These are phyloP conservation scores for Blepharisma undulans DNA, from an alignment of 169 alveolate genomes.

Conservation along the genomic window DNA sequence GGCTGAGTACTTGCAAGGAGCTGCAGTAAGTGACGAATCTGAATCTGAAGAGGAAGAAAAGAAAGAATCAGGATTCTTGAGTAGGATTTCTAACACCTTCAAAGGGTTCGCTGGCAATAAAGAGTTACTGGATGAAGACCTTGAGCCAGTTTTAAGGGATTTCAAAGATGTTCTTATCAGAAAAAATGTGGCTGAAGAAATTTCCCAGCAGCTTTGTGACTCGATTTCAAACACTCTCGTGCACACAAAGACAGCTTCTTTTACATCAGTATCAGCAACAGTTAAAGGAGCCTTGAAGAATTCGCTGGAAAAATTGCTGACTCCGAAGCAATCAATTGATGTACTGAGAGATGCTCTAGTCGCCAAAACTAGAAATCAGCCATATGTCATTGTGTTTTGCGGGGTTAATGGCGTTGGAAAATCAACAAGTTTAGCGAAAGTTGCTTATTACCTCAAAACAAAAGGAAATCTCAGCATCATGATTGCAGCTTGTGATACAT, in stretches of 20 bases:
- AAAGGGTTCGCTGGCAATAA: constrained; percentile 85
- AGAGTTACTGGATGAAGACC: constrained; percentile 83
- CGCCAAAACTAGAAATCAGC: constrained; percentile 90
- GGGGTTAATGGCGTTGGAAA: constrained; percentile 99
- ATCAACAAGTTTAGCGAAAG: constrained; percentile 98
- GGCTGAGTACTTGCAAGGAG: neutral
- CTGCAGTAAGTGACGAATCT: constrained; percentile 52
- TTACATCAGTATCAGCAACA: constrained; percentile 84
- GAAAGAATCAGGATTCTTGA: constrained; percentile 79
- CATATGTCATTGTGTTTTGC: constrained; percentile 91
- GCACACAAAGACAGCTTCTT: constrained; percentile 85
- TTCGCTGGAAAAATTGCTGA: constrained; percentile 86
- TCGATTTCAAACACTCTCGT: constrained; percentile 83
- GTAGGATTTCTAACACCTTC: constrained; percentile 78
- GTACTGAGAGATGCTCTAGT: constrained; percentile 89
- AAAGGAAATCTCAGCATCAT: constrained; percentile 94
- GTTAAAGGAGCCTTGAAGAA: constrained; percentile 86
- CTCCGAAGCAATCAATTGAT: constrained; percentile 91
- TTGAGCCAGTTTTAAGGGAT: constrained; percentile 81
- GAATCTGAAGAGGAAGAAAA: constrained; percentile 60
- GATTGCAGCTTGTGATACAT: constrained; percentile 99
- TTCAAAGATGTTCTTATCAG: constrained; percentile 82
- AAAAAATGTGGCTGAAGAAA: constrained; percentile 92
- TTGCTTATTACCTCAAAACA: constrained; percentile 93
- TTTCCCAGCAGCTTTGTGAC: constrained; percentile 88